Evolutionary conservation across 139 green algal species (phyloP).

Genomic region (Edaphochlamys debaryana): DNA sequence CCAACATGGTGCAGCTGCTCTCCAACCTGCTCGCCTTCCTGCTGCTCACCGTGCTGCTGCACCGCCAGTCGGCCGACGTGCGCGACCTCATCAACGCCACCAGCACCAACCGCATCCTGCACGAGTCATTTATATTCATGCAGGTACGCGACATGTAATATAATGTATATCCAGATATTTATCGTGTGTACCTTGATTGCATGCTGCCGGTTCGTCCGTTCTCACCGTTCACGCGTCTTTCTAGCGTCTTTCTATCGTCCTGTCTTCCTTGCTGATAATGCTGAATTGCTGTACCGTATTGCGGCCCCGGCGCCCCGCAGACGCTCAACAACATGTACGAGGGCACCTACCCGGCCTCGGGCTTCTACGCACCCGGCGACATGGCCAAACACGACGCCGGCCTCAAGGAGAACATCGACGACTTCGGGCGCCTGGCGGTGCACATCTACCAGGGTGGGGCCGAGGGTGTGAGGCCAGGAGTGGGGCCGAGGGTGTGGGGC

Average conservation of each 20-base stretch:
- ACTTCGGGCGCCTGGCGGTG: background rate
- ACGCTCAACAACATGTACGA: conserved; percentile 37
- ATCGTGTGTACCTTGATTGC: too few relatives aligned
- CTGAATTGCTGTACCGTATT: too few relatives aligned
- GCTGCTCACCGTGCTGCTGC: conserved; percentile 30
- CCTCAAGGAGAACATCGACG: background rate
- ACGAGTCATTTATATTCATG: conserved; percentile 24
- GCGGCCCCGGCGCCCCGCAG: too few relatives aligned
- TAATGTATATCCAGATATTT: too few relatives aligned
- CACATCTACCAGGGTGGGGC: background rate
- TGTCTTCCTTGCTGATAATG: too few relatives aligned
- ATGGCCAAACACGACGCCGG: background rate
- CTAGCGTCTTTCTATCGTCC: too few relatives aligned
- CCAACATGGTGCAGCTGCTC: conserved; percentile 33
- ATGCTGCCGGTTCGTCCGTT: too few relatives aligned
- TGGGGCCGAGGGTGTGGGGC: too few relatives aligned
- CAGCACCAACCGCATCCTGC: background rate
- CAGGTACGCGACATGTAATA: too few relatives aligned
- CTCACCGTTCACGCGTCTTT: too few relatives aligned
- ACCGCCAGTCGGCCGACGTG: background rate
- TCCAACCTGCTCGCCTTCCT: conserved; percentile 30
- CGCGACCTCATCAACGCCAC: background rate
- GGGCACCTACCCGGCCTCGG: background rate
- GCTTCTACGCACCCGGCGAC: background rate
- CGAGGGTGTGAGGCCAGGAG: too few relatives aligned